Evolutionary conservation across 495 filamentous ascomycete genomes (phyloP), one percentile per base, ranked within the genome.

Genomic region (Niebla homalea): DNA sequence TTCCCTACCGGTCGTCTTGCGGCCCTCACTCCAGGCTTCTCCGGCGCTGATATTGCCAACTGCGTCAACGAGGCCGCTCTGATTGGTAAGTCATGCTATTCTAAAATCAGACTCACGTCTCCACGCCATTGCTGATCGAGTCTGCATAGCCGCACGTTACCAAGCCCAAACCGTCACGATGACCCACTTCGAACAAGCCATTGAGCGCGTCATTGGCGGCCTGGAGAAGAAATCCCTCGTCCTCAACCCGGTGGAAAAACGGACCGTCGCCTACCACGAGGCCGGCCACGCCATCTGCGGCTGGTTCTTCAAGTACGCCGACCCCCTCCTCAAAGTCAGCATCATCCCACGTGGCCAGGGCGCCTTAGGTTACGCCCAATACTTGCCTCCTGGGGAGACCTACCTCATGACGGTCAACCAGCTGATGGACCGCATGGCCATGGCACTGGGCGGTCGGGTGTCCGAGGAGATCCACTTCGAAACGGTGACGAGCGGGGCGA

Each of bases 361-460:
- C 44, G 87, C 88, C 19, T 73, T 98, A 21, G 92, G 92, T 18
- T 98, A 98, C 62, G 92, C 92, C 7, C 92, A 98, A 65, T 95
- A 95, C 63, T 75, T 98, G n/a, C 92, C 92, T 2, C 68, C 80
- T 2, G 78, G 82, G 26, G 92, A 98, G 62, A 85, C 84, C 22
- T 96, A 96, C 65, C 76, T 97, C 47, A 85, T 98, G 88, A 95
- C 80, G 55, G 81, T 86, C 55, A 83, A 89, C 64, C 92, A 98
- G 70, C 71, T 98, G 22, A 96, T 96, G 89, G 92, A 98, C 66
- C 87, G 93, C 52, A 98, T 98, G 93, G 92, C 93, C 53, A 98
- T 98, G 92, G 95, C 92, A 16, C 79, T 98, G 36, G 92, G 85
- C 57, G 92, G 92, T 3, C 83, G 92, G 54, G 85, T 98, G 37